Evolutionary conservation across 2,329 filamentous ascomycete species (phyloP), one percentile per base, ranked within the genome.

Genomic region (Monosporascus sp.): DNA sequence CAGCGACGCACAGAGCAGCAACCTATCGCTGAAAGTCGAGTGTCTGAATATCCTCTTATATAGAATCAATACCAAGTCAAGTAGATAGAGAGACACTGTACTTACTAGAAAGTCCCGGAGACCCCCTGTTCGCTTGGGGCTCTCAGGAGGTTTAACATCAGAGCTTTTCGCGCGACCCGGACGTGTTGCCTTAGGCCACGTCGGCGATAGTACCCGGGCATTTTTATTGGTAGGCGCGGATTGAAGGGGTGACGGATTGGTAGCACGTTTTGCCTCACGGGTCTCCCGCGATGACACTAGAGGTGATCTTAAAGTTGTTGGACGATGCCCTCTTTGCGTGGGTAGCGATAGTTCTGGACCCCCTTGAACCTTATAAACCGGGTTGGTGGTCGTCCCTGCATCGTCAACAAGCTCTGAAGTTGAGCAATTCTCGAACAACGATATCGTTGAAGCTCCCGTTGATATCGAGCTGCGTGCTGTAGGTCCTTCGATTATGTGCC

Each of bases 11-110:
- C 50, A 58, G 8, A 68, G 56, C 16, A 66, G 56, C 5, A 65
- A 7, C 7, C 59, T 61, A 49, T 66, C 65, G 11, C 50, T 43
- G 57, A 59, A 61, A 59, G 64, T 68, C 37, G 65, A 60, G 46
- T 64, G 66, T 4, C 59, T 56, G 47, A 68, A 68, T 3, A 68
- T 66, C 27, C 65, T 65, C 65, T 67, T 24, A 36, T 24, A 3
- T 9, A 7, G 22, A 7, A 43, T 65, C 31, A 65, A 59, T 41
- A 34, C 22, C 41, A n/a, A 17, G 52, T 5, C 7, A 14, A 5
- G 8, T 11, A 27, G 24, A n/a, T 0, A 41, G 44, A 16, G 44
- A 16, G 16, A 19, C 14, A 19, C 26, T 17, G 6, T n/a, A 52
- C 65, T 55, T 56, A 67, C 64, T 16, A 57, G 47, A 47, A 66